phyloP scores from a whole-genome alignment of 345 rosid species.

The Citrus cavaleriei region DNA sequence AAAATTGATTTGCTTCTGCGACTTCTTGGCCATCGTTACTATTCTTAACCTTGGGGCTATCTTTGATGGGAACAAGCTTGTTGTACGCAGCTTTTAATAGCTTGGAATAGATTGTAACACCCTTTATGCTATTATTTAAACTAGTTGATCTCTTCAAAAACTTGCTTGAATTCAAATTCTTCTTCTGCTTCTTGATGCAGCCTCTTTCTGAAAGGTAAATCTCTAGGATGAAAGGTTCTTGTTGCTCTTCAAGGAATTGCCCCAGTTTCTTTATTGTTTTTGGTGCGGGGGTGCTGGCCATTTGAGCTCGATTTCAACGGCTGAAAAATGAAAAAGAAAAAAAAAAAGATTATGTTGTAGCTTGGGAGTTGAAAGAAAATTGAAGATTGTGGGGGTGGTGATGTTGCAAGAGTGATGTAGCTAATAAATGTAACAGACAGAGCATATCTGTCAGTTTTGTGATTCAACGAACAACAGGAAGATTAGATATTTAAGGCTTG shows the following conservation, averaged over 20 bases:
- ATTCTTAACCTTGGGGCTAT: conserved; percentile 11
- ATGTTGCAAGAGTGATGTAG: not conserved
- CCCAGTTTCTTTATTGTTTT: conserved; percentile 36
- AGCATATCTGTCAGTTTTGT: conserved; percentile 33
- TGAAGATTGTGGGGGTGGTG: conserved; percentile 10
- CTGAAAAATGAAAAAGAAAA: not conserved
- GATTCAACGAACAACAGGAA: conserved; percentile 9
- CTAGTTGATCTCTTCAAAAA: conserved; percentile 4
- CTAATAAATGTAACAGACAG: conserved; percentile 24
- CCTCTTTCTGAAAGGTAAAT: conserved; percentile 44
- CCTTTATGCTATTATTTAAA: conserved; percentile 20
- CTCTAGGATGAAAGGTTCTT: conserved; percentile 54
- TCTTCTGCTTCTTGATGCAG: conserved; percentile 12
- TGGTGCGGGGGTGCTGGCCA: conserved; percentile 19
- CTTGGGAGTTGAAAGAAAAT: not conserved
- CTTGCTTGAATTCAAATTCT: conserved; percentile 16
- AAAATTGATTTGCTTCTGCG: conserved; percentile 25
- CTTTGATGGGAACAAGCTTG: conserved; percentile 19
- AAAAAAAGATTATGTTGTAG: conserved; percentile 5
- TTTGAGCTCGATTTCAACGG: conserved; percentile 10
- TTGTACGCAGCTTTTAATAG: conserved; percentile 27
- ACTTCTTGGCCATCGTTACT: conserved; percentile 14
- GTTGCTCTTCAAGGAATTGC: conserved; percentile 51
- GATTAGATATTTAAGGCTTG: conserved; percentile 19
- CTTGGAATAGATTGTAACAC: conserved; percentile 13